Base-by-base conservation (phyloP, 176 grass and related monocot species). In the Musa itinerans region DNA sequence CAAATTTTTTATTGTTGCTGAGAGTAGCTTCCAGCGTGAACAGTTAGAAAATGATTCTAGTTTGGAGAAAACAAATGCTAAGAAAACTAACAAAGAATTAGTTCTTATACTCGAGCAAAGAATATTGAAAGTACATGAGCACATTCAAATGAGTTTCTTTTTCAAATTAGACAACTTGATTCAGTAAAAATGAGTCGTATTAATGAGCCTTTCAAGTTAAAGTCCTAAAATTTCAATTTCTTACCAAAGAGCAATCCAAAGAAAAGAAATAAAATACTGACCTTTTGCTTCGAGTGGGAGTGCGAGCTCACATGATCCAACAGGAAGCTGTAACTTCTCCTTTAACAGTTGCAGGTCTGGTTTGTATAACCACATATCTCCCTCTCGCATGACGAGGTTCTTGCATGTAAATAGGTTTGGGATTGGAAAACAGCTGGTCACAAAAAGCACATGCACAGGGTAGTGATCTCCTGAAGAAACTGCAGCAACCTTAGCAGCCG, bases 361-460 rank as follows among this genome's bases (percentile, higher is more conserved):
- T 50, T 24, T 27, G 22, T 73, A 73, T 23, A 73, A 25, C 71
- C 71, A 73, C 14, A 23, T 20, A 54, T 73, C 25, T 24, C 52
- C 71, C 54, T 73, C 50, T 20, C 52, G 50, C 52, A 14, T 54
- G 52, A 29, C 52, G 16, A 73, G 71, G 71, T 73, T 50, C 11
- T 73, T 73, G 50, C 71, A 73, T 13, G 71, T 73, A n/a, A 55
- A 73, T 1, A 73, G 52, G 22, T 55, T 73, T 54, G 71, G 71
- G 52, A 73, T 73, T 23, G 50, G 71, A 25, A 73, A 54, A 23
- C 71, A 73, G 5, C 27, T 23, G 7, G 71, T 73, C 22, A 73
- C 52, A 27, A 73, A 55, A 54, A 54, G 71, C 19, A 73, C 71
- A 73, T 73, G 52, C 50, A 73, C 71, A 19, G 11, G 52, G 52